Conservation (phyloP, 2,329 filamentous ascomycete species). For the Neopestalotiopsis sp. region DNA sequence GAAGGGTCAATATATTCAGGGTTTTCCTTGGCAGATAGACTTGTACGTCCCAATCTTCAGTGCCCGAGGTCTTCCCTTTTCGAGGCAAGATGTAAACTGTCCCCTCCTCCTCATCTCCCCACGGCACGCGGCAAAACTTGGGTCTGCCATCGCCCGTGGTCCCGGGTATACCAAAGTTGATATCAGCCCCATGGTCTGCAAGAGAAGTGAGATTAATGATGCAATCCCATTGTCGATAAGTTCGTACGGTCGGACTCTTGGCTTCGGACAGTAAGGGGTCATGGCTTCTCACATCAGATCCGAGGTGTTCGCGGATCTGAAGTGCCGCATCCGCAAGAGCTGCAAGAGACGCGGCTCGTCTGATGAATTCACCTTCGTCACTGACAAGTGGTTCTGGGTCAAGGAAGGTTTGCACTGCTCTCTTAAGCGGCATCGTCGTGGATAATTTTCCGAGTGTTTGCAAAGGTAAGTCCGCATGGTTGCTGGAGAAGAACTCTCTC, state of each 20-base stretch:
- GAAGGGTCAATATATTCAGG: not conserved
- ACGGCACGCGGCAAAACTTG: conserved; percentile 23
- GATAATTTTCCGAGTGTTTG: conserved; percentile 23
- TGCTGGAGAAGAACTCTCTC: not conserved
- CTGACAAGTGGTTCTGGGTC: too few species aligned
- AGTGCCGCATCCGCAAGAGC: not conserved
- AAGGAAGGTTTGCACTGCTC: too few species aligned
- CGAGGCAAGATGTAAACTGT: conserved; percentile 22
- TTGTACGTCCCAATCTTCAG: conserved; percentile 22
- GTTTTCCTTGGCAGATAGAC: conserved; percentile 14
- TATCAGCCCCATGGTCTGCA: conserved; percentile 20
- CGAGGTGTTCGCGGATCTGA: not conserved
- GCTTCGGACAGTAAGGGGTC: not conserved
- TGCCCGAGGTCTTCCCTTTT: not conserved
- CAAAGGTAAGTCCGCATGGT: not conserved
- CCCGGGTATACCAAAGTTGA: conserved; percentile 26
- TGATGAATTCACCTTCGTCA: not conserved
- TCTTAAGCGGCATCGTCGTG: not conserved
- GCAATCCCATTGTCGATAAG: not conserved
- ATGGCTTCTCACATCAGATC: not conserved
- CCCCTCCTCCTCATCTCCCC: conserved; percentile 14
- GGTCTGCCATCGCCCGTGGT: conserved; percentile 19
- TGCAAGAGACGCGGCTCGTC: not conserved
- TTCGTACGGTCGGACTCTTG: not conserved
- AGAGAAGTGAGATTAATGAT: conserved; percentile 14